These are phyloP conservation scores for Amanita phalloides DNA, from an alignment of 768 basidiomycete species.

Conservation along the genomic window DNA sequence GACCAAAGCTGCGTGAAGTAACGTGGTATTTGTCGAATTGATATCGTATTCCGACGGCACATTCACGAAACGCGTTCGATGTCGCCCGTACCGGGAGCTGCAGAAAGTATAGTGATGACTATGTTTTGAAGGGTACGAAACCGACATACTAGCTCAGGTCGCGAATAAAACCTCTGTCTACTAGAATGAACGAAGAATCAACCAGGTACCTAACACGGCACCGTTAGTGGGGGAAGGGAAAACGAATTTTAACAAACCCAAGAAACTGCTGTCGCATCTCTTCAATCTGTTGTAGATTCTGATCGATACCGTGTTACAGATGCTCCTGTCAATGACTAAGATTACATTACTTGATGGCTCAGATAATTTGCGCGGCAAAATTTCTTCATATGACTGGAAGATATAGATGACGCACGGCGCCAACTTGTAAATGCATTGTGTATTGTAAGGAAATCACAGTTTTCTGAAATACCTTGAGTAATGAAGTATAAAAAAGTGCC, in stretches of 20 bases:
- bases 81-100: conserved; percentile 68
- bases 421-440: conserved; percentile 87
- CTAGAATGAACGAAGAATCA: conserved; percentile 77
- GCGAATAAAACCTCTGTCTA: conserved; percentile 49
- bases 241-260: conserved; percentile 30
- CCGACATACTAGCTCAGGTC: conserved; percentile 56
- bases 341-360: conserved; percentile 56
- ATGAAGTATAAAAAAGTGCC: not conserved
- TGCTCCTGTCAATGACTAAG: not conserved
- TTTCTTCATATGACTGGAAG: conserved; percentile 43
- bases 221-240: conserved; percentile 3
- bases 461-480: conserved; percentile 40
- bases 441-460: conserved; percentile 91
- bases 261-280: conserved; percentile 89
- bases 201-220: conserved; percentile 56
- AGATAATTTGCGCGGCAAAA: conserved; percentile 78
- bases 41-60: conserved; percentile 64
- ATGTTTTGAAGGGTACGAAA: conserved; percentile 6
- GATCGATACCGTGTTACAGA: not conserved
- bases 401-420: conserved; percentile 63
- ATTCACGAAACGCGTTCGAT: conserved; percentile 62
- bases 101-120: conserved; percentile 3
- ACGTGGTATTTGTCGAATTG: conserved; percentile 51
- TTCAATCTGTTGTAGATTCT: conserved; percentile 94
- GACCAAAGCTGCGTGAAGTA: conserved; percentile 74